Base-by-base conservation (phyloP, 192 early-diverging fungal genomes). In the Backusella luteola region DNA sequence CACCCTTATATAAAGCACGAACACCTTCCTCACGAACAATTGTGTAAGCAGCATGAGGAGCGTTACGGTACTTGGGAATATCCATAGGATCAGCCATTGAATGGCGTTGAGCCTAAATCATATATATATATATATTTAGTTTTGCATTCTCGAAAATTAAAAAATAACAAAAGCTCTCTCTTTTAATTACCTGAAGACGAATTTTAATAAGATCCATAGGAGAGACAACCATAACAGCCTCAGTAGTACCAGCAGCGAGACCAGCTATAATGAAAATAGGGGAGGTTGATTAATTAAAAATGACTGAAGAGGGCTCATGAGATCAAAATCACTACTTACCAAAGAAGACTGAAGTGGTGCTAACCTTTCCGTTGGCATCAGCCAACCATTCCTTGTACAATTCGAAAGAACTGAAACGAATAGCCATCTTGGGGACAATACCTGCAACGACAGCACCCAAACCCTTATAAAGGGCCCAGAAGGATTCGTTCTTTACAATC, bases 131-230 rank as follows among this genome's bases (percentile, higher is more conserved):
- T n/a, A n/a, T n/a, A 11, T 49, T 49, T 49, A 35, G 26, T 21
- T 11, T 32, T 19, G 34, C 19, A 49, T 21, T 19, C 5, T 49
- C 46, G 46, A 49, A n/a, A 49, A n/a, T 49, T n/a, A 49, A n/a
- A n/a, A 4, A 17, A 19, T 17, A 17, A 15, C 15, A 15, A 44
- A 44, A 6, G 14, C 4, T 44, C 19, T 36, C 32, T 17, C 17
- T 19, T 42, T 44, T 29, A 12, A 34, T 17, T 63, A 73, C 72
- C 83, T 99, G 97, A 72, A 99, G 86, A 79, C 97, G 95, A 78
- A 99, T 99, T 87, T 99, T 99, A 86, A 99, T 93, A 32, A 99
- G 95, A 73, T 99, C 97, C 97, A 99, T 98, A 26, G 97, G 97
- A 4, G 97, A 98, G 23, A 98, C 97, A 46, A 98, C 96, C 23